Evolutionary conservation across 2,329 filamentous ascomycete genomes (phyloP).

Genomic region (Graphiopsis chlorocephala): DNA sequence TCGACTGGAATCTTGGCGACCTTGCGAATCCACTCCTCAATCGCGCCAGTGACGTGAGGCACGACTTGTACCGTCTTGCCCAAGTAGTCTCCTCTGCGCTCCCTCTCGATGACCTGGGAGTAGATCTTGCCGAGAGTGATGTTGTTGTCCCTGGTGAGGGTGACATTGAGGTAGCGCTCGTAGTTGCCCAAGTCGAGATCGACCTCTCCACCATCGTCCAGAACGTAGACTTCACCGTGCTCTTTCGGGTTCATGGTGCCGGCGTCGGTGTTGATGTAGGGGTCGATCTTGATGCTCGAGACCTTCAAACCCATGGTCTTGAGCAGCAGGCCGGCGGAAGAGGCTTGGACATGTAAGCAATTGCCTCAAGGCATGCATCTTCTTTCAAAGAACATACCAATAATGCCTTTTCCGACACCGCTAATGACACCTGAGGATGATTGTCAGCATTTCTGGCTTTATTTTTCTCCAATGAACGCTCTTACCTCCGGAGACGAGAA

Average conservation of each 20-base stretch:
- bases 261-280: conserved; percentile 75
- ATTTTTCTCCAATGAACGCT: conserved; percentile 14
- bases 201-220: conserved; percentile 76
- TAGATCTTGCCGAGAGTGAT: conserved; percentile 98
- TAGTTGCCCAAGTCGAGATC: conserved; percentile 75
- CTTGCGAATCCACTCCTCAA: conserved; percentile 87
- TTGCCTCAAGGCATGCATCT: conserved; percentile 17
- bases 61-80: conserved; percentile 90
- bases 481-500: conserved; percentile 74
- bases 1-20: conserved; percentile 85
- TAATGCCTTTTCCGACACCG: conserved; percentile 64
- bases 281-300: conserved; percentile 68
- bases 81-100: conserved; percentile 73
- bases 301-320: conserved; percentile 78
- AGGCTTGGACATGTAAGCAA: conserved; percentile 48
- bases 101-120: conserved; percentile 76
- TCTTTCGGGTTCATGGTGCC: conserved; percentile 68
- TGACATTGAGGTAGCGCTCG: conserved; percentile 78
- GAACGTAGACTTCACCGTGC: conserved; percentile 87
- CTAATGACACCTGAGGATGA: conserved; percentile 52
- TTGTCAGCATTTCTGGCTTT: background rate
- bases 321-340: conserved; percentile 69
- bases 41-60: conserved; percentile 85
- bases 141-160: conserved; percentile 82
- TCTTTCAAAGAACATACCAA: conserved; percentile 39